These are phyloP conservation scores for Oidiodendron maius DNA, from an alignment of 495 filamentous ascomycete species.

Conservation along the genomic window DNA sequence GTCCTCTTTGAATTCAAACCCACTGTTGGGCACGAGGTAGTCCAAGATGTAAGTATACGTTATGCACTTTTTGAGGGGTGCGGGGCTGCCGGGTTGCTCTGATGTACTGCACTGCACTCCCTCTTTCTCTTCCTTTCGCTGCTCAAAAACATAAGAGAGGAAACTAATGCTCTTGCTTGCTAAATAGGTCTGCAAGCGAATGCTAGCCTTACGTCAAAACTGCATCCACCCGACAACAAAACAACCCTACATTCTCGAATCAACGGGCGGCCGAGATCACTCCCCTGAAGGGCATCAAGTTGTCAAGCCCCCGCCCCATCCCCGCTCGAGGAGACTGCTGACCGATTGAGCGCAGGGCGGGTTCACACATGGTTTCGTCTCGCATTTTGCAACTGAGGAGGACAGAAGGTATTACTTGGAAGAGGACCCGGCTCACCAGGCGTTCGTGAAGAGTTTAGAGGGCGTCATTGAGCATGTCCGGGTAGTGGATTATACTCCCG, in stretches of 20 bases:
- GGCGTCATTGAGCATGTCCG: constrained; percentile 31
- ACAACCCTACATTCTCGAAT: constrained; percentile 51
- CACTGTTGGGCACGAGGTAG: constrained; percentile 4
- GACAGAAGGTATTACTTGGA: constrained; percentile 53
- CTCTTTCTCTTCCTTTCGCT: neutral
- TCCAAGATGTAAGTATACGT: constrained; percentile 18
- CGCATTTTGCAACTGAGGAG: constrained; percentile 51
- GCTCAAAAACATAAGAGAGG: neutral
- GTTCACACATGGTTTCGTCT: constrained; percentile 53
- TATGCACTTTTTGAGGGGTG: constrained; percentile 1
- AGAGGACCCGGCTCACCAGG: constrained; percentile 43
- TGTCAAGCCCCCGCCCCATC: constrained; percentile 2
- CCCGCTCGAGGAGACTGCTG: neutral
- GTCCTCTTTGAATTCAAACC: constrained; percentile 25
- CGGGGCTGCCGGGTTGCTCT: constrained; percentile 5
- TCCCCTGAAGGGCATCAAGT: constrained; percentile 61
- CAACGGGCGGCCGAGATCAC: constrained; percentile 57
- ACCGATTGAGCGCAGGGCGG: constrained; percentile 11
- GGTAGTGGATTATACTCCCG: constrained; percentile 39
- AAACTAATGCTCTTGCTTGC: neutral
- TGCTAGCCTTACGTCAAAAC: constrained; percentile 31
- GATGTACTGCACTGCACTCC: neutral
- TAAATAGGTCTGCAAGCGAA: constrained; percentile 19
- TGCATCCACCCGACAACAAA: constrained; percentile 44
- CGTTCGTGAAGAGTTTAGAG: constrained; percentile 33